A percentile compares a stretch with the other conserved stretches of the same genome.
Conservation (phyloP, 768 basidiomycete genomes). For the Phlebiopsis gigantea region DNA sequence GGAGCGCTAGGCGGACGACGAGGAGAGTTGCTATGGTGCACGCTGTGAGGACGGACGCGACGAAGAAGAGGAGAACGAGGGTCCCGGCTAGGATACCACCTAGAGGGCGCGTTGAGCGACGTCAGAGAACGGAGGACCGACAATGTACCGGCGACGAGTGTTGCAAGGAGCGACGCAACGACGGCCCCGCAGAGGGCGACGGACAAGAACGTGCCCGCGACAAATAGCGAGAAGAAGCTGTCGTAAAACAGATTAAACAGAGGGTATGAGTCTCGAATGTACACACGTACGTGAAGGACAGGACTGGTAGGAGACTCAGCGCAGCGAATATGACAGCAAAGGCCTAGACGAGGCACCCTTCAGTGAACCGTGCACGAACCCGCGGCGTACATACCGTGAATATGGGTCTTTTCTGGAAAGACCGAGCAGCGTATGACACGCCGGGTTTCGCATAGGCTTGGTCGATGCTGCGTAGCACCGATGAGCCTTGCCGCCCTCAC, state of each 20-base stretch:
- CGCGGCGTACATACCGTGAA: constrained; percentile 11
- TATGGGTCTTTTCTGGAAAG: constrained; percentile 15
- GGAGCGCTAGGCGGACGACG: constrained; percentile 9
- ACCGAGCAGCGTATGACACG: constrained; percentile 1
- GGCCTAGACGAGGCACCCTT: constrained; percentile 6
- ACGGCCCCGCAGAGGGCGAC: constrained; percentile 15
- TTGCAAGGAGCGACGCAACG: constrained; percentile 6
- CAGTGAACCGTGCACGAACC: not conserved
- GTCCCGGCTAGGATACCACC: constrained; percentile 16
- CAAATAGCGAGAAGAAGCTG: constrained; percentile 19
- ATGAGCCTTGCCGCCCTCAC: not conserved
- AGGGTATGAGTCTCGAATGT: not conserved
- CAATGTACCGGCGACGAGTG: constrained; percentile 15
- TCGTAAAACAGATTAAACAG: not conserved
- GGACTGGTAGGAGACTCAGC: constrained; percentile 18
- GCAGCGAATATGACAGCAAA: constrained; percentile 14
- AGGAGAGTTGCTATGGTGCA: constrained; percentile 11
- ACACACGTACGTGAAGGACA: constrained; percentile 18
- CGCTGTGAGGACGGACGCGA: constrained; percentile 15
- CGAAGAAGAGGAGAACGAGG: constrained; percentile 14
- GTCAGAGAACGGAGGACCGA: not conserved
- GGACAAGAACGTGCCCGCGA: constrained; percentile 16
- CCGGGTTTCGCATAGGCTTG: constrained; percentile 10
- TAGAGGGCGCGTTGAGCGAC: not conserved
- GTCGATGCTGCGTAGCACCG: constrained; percentile 12